phyloP scores from a whole-genome alignment of 192 early-diverging fungal species.

The Coemansia sp. region DNA sequence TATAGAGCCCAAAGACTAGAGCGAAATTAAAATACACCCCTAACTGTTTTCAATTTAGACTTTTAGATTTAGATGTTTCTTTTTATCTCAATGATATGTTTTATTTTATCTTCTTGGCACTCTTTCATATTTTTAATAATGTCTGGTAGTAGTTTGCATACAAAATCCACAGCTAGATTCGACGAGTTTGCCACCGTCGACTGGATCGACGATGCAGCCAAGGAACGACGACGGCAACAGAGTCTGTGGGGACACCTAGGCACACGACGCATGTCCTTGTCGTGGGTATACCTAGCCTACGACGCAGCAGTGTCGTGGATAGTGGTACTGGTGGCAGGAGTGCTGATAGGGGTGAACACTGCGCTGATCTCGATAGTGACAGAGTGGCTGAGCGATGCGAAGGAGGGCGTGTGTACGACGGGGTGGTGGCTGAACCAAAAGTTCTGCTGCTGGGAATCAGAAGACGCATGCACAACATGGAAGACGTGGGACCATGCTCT shows the following conservation, averaged over 20 bases:
- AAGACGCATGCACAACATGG: conserved; percentile 66
- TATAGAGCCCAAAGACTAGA: background rate
- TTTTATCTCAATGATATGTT: background rate
- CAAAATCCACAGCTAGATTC: conserved; percentile 43
- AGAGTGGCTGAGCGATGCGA: conserved; percentile 89
- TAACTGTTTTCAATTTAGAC: background rate
- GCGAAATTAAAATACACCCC: background rate
- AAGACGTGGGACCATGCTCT: conserved; percentile 66
- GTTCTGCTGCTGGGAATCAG: conserved; percentile 86
- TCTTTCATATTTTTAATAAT: background rate
- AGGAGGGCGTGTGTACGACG: conserved; percentile 76
- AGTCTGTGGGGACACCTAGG: background rate
- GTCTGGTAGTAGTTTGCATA: background rate
- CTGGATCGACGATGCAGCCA: conserved; percentile 61
- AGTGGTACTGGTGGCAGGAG: conserved; percentile 77
- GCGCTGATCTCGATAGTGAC: conserved; percentile 87
- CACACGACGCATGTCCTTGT: background rate
- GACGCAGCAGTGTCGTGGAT: conserved; percentile 85
- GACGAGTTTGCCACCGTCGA: conserved; percentile 68
- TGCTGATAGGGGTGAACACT: conserved; percentile 78
- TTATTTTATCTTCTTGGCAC: background rate
- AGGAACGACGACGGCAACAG: conserved; percentile 52
- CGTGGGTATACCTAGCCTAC: conserved; percentile 50
- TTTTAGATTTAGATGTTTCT: background rate
- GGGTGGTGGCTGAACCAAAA: conserved; percentile 91